These are phyloP conservation scores for Corymbia citriodora DNA, from an alignment of 441 rosid genomes.

Conservation along the genomic window DNA sequence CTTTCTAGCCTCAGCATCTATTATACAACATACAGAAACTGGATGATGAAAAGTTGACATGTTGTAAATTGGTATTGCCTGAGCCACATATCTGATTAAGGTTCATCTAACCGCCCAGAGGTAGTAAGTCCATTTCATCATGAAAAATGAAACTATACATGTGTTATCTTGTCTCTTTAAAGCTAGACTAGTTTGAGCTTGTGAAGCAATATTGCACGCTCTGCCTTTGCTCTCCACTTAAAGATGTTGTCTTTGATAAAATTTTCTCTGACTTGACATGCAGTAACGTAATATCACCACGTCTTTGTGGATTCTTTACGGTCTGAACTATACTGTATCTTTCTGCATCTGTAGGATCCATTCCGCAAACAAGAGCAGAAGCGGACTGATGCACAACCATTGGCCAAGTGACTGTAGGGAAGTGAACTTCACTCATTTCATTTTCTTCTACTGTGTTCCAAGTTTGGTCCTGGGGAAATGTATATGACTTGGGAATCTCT, in stretches of 20 bases:
- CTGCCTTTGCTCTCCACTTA: background rate
- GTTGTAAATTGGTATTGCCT: background rate
- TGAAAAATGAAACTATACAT: background rate
- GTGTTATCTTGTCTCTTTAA: background rate
- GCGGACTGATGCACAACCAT: slow-evolving; percentile 19
- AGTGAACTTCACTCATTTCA: background rate
- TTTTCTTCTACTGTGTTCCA: background rate
- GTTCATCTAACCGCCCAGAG: background rate
- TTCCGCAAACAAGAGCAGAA: slow-evolving; percentile 26
- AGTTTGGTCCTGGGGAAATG: background rate
- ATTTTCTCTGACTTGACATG: background rate
- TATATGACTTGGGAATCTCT: background rate
- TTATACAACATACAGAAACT: background rate
- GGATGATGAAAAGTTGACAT: background rate
- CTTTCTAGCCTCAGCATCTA: background rate
- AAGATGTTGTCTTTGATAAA: background rate
- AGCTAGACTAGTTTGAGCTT: background rate
- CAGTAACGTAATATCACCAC: background rate
- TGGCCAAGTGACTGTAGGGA: slow-evolving; percentile 18
- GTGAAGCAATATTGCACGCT: background rate
- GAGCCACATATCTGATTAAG: background rate
- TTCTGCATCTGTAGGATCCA: slow-evolving; percentile 27
- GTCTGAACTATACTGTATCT: background rate
- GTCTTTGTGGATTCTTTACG: background rate
- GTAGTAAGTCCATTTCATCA: background rate